Base-by-base conservation (phyloP, 768 basidiomycete species). In the Lactifluus rugatus region DNA sequence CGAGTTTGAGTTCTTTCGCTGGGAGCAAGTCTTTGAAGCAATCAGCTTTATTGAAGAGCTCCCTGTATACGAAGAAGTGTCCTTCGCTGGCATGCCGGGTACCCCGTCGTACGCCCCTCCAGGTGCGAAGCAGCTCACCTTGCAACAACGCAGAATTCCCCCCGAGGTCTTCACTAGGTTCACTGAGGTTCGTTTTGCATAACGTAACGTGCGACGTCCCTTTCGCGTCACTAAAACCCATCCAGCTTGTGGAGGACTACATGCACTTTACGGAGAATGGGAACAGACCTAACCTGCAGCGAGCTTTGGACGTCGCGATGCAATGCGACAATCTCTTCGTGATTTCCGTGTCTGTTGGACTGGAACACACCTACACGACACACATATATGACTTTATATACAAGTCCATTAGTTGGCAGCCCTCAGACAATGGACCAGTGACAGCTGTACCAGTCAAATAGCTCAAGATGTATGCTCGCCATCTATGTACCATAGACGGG, bases 1-100 rank as follows among this genome's bases (percentile, higher is more conserved):
- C 50, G 65, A 66, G 55, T 54, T 66, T 37, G 49, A 62, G 32
- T 66, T 66, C 58, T 62, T 62, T 26, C 34, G 23, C 31, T 66
- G 66, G 63, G 52, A 60, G 34, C 51, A 65, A 17, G 54, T 66
- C 37, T 57, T n/a, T 34, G 31, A 52, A 11, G 57, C 64, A n/a
- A 62, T 65, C 47, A 21, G 14, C 9, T 37, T 58, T 48, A 48
- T 65, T 13, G 57, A 62, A 51, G 34, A 26, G 13, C 57, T 58
- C 11, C 54, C 57, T 5, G 21, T 56, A 34, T 56, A 55, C 45
- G 3, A 34, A 14, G 42, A 56, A 0, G 47, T 31, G 13, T 28
- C 46, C 2, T 64, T 64, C 54, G 54, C 45, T 36, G 63, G 32
- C 46, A 63, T 63, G 62, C 62, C 63, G 19, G 62, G 62, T 44